Evolutionary conservation across 1,284 basidiomycete genomes (phyloP).

Genomic region (Ustilago loliicola): DNA sequence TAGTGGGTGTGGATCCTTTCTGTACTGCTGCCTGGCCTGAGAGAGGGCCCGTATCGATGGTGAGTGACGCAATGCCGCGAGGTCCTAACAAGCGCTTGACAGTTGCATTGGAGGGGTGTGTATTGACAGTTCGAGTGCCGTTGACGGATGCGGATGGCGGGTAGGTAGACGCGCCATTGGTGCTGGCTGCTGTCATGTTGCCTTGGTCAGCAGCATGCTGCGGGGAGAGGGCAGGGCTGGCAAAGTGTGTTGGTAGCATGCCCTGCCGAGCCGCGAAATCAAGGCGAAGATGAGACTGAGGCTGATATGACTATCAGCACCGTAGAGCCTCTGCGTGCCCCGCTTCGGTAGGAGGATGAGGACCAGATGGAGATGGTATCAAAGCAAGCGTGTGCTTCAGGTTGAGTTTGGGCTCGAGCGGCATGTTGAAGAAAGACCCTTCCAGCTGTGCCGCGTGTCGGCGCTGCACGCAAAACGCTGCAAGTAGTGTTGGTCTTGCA

Average conservation of each 20-base stretch:
- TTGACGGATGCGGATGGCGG: slow-evolving; percentile 6
- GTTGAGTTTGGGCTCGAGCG: background rate
- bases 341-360: background rate
- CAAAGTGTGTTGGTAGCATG: slow-evolving; percentile 53
- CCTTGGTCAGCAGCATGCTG: slow-evolving; percentile 23
- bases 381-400: too few relatives aligned
- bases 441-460: slow-evolving; percentile 18
- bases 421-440: background rate
- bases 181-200: slow-evolving; percentile 24
- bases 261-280: slow-evolving; percentile 19
- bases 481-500: slow-evolving; percentile 30
- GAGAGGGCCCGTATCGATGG: slow-evolving; percentile 47
- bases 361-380: background rate
- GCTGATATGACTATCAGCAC: background rate
- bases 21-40: slow-evolving; percentile 9
- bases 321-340: background rate
- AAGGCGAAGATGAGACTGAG: background rate
- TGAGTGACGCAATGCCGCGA: slow-evolving; percentile 46
- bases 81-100: slow-evolving; percentile 31
- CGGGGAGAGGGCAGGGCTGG: slow-evolving; percentile 24
- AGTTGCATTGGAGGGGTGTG: slow-evolving; percentile 12
- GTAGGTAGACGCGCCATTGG: slow-evolving; percentile 20
- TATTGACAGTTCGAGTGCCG: background rate
- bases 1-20: slow-evolving; percentile 1
- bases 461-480: slow-evolving; percentile 8